phyloP scores from a whole-genome alignment of 805 yeast species.

The Kluyveromyces nonfermentans region DNA sequence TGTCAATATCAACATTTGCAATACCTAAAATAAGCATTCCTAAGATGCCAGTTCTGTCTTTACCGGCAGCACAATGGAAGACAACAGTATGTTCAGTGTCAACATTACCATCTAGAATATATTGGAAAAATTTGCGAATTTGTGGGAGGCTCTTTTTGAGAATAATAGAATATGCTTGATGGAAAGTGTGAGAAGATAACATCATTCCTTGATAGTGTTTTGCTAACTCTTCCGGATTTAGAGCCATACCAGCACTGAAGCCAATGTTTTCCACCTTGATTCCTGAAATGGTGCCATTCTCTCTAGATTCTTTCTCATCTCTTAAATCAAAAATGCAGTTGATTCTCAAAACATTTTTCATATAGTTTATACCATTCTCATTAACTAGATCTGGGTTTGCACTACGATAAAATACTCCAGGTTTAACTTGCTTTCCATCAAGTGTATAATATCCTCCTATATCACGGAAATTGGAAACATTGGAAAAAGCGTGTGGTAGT shows the following conservation, averaged over 20 bases:
- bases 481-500: constrained; percentile 15
- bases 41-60: constrained; percentile 74
- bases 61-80: constrained; percentile 80
- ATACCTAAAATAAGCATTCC: constrained; percentile 57
- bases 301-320: constrained; percentile 44
- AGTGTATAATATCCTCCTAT: constrained; percentile 59
- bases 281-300: constrained; percentile 32
- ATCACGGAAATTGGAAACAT: constrained; percentile 63
- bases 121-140: constrained; percentile 42
- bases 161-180: constrained; percentile 52
- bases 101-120: constrained; percentile 39
- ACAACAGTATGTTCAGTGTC: constrained; percentile 40
- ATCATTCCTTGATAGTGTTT: constrained; percentile 43
- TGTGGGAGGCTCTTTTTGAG: constrained; percentile 40
- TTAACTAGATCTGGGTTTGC: constrained; percentile 53
- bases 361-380: constrained; percentile 34
- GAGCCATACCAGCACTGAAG: constrained; percentile 42
- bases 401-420: constrained; percentile 50
- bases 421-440: constrained; percentile 36
- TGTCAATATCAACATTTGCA: constrained; percentile 55
- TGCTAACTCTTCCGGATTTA: constrained; percentile 59
- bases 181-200: constrained; percentile 54
- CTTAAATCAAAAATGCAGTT: constrained; percentile 59
- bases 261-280: constrained; percentile 42
- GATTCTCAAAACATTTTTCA: constrained; percentile 30